phyloP scores from a whole-genome alignment of 305 asterid species.

The Fraxinus dipetala region DNA sequence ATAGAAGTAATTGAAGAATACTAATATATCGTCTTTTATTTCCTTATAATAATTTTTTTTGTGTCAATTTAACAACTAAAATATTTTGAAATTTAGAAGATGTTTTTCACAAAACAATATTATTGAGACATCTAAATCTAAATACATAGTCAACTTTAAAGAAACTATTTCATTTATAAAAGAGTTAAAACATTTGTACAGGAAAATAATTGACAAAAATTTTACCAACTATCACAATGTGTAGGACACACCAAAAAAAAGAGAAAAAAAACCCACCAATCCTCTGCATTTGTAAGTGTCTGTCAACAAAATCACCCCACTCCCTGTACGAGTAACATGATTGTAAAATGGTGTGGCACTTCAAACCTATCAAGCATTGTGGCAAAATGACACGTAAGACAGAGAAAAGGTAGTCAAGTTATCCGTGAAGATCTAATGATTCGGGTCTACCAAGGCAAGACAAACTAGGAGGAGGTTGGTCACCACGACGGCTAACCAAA shows the following conservation, averaged over 20 bases:
- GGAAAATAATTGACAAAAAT: too few species aligned
- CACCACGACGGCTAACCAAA: not conserved
- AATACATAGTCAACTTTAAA: not conserved
- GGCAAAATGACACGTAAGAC: not conserved
- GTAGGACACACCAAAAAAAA: too few species aligned
- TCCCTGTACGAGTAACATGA: too few species aligned
- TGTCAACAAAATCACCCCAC: too few species aligned
- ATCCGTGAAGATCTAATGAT: not conserved
- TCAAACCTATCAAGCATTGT: not conserved
- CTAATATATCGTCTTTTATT: too few species aligned
- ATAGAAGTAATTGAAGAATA: not conserved
- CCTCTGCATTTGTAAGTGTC: too few species aligned
- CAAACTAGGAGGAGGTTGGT: not conserved
- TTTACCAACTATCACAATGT: too few species aligned
- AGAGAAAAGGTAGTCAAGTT: not conserved
- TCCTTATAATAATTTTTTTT: not conserved
- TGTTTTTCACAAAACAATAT: not conserved
- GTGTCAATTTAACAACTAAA: not conserved
- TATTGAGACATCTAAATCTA: not conserved
- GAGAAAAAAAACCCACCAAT: too few species aligned
- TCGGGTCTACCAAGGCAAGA: not conserved
- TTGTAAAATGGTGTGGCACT: not conserved
- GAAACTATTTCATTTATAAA: not conserved
- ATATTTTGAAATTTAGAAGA: not conserved
- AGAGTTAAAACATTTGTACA: too few species aligned